These are phyloP conservation scores for Mycocentrospora acerina DNA, from an alignment of 2,329 filamentous ascomycete genomes.

Conservation along the genomic window DNA sequence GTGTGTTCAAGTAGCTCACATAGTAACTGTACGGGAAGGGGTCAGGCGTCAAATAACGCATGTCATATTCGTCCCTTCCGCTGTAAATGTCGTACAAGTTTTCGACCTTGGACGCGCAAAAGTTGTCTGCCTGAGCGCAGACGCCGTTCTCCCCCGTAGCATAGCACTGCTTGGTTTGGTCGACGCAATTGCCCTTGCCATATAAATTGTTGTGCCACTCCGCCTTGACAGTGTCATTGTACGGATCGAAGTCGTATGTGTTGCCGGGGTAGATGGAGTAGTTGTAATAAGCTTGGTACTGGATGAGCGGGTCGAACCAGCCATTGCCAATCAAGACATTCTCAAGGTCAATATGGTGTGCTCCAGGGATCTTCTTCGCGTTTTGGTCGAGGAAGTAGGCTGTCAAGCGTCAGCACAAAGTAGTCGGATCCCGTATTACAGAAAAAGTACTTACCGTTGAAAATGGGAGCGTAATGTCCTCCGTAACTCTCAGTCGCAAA, in stretches of 20 bases:
- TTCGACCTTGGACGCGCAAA: slow-evolving; percentile 58
- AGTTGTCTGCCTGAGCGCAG: slow-evolving; percentile 57
- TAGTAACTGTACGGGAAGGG: slow-evolving; percentile 61
- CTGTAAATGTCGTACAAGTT: slow-evolving; percentile 53
- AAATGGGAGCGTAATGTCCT: slow-evolving; percentile 60
- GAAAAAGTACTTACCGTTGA: slow-evolving; percentile 46
- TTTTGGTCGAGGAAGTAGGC: slow-evolving; percentile 53
- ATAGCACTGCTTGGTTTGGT: slow-evolving; percentile 59
- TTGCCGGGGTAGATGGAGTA: slow-evolving; percentile 59
- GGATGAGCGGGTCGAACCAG: slow-evolving; percentile 59
- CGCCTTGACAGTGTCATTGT: slow-evolving; percentile 51
- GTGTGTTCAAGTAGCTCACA: slow-evolving; percentile 59
- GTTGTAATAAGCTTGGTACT: slow-evolving; percentile 61
- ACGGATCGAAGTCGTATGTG: slow-evolving; percentile 58
- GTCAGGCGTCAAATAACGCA: slow-evolving; percentile 57
- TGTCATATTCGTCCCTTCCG: slow-evolving; percentile 61
- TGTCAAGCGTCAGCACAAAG: slow-evolving; percentile 3
- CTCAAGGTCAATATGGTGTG: slow-evolving; percentile 52
- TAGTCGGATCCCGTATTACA: slow-evolving; percentile 34
- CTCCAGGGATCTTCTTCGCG: slow-evolving; percentile 45
- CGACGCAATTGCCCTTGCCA: slow-evolving; percentile 61
- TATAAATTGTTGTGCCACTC: slow-evolving; percentile 63
- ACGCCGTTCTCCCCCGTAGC: slow-evolving; percentile 52
- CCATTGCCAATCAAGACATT: slow-evolving; percentile 60
- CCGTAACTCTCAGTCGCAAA: slow-evolving; percentile 61